A percentile compares a stretch with the other conserved stretches of the same genome.
Conservation (phyloP, 306 rosid genomes). For the Rosa lucieae region DNA sequence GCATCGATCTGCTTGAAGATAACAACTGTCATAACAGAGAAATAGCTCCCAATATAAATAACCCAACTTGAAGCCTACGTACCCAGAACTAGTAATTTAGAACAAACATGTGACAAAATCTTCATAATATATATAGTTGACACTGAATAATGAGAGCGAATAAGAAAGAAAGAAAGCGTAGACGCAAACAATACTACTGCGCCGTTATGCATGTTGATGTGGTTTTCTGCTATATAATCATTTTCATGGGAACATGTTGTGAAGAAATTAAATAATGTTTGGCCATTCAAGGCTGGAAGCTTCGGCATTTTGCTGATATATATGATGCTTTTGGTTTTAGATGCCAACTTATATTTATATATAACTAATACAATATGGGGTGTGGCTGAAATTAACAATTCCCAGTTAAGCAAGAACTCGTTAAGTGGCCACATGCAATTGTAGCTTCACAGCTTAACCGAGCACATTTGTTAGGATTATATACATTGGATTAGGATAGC, state of each 20-base stretch:
- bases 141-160: neutral
- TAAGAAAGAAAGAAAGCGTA: neutral
- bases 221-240: constrained; percentile 1
- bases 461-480: constrained; percentile 36
- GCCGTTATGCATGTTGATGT: constrained; percentile 26
- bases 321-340: constrained; percentile 27
- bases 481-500: constrained; percentile 20
- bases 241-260: constrained; percentile 57
- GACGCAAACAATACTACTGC: constrained; percentile 13
- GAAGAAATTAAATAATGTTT: constrained; percentile 24
- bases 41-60: constrained; percentile 13
- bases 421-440: constrained; percentile 61
- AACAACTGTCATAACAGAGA: constrained; percentile 29
- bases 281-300: constrained; percentile 27
- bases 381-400: constrained; percentile 38
- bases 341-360: constrained; percentile 42
- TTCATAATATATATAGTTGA: constrained; percentile 25
- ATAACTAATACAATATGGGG: constrained; percentile 20
- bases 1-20: constrained; percentile 9
- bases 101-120: constrained; percentile 53
- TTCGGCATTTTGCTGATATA: constrained; percentile 51
- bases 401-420: constrained; percentile 25
- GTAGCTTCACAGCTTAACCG: constrained; percentile 26
- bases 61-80: constrained; percentile 16
- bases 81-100: constrained; percentile 2